Evolutionary conservation across 1,284 basidiomycete genomes (phyloP), one percentile per base, ranked within the genome.

Genomic region (Phellopilus nigrolimitatus): DNA sequence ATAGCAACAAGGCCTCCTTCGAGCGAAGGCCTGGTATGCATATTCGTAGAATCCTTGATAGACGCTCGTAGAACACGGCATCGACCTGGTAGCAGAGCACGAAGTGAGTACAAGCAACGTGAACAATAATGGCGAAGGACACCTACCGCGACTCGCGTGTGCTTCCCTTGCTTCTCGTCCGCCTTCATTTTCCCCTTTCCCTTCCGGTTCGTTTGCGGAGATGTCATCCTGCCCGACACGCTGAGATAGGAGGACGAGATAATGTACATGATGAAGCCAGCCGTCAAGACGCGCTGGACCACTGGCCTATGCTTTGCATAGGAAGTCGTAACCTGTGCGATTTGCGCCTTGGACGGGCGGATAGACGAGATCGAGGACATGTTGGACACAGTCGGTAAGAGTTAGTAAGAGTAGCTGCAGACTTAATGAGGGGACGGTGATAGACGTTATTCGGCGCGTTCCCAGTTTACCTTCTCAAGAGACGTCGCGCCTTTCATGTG

Each of bases 11-110:
- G 0, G 92, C 90, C 67, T 97, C 94, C 60, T 92, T 90, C 3
- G 88, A 91, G 44, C 80, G 79, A 57, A 91, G 70, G 21, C 85
- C 79, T 2, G 95, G 95, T 53, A 98, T 91, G 15, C 97, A 90
- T 56, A 98, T 97, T 27, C 82, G 77, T 22, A 97, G 71, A 44
- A 99, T 86, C 37, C 71, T 71, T 40, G 80, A 78, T 24, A 99
- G 74, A 8, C 92, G 80, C 60, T 83, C 76, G 62, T 95, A 95
- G 71, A 98, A 98, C 13, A 91, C 66, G 0, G 88, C 89, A 68
- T 98, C 95, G 30, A 97, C 84, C 81, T 93, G 58, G n/a, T 6
- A 33, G 10, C 17, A 22, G 12, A 17, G 7, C 33, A 25, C 38
- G 17, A 48, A 33, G 42, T 53, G 39, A 51, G 36, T 17, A 22